Conservation (phyloP, 352 stramenopile genomes). For the Pythium inflatum region DNA sequence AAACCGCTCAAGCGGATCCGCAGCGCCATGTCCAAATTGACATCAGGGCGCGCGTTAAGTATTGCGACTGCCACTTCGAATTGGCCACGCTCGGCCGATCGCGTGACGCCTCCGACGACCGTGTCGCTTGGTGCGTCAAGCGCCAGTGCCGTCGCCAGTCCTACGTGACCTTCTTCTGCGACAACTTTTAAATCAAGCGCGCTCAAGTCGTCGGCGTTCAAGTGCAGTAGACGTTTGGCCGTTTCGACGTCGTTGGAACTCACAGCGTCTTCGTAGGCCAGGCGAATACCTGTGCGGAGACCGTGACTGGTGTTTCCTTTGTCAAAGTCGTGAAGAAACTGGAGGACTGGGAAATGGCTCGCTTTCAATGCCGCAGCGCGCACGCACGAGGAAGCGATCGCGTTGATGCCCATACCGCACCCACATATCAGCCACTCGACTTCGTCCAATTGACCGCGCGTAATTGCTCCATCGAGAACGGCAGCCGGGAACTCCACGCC, state of each 20-base stretch:
- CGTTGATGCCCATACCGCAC: background rate
- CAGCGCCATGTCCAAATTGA: background rate
- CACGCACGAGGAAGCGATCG: background rate
- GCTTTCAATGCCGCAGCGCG: background rate
- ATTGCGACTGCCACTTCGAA: background rate
- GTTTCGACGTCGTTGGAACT: background rate
- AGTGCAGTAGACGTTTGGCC: background rate
- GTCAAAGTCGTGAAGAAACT: background rate
- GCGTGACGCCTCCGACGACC: background rate
- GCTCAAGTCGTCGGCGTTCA: background rate
- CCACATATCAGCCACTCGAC: background rate
- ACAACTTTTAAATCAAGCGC: background rate
- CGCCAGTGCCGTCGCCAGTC: background rate
- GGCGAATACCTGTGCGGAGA: background rate
- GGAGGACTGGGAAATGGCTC: background rate
- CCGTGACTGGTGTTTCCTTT: background rate
- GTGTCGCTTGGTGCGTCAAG: background rate
- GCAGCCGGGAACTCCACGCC: background rate
- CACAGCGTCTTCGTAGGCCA: background rate
- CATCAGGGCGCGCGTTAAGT: background rate
- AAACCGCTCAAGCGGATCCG: background rate
- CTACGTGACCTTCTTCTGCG: background rate
- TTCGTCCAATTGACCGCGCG: background rate
- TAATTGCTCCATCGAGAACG: background rate
- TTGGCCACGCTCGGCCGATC: background rate